phyloP scores from a whole-genome alignment of 1,284 basidiomycete genomes.

The Calocybe gambosa region DNA sequence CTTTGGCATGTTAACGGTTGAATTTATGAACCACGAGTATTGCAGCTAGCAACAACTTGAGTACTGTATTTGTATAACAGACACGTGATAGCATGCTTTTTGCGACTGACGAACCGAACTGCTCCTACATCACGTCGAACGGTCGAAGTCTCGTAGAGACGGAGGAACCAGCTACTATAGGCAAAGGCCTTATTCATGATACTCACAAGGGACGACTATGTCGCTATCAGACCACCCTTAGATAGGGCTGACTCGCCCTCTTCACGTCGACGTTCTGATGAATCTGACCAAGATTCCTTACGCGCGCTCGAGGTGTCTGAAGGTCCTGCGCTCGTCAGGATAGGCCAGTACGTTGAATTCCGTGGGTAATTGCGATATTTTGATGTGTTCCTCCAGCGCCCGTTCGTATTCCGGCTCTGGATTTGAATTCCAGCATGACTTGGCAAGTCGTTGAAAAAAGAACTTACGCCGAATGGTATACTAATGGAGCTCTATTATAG shows the following conservation, averaged over 20 bases:
- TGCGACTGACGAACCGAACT: too few species aligned
- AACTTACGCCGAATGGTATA: neutral
- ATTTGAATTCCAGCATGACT: constrained; percentile 36
- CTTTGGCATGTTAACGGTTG: too few species aligned
- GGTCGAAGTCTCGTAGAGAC: neutral
- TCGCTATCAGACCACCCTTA: constrained; percentile 35
- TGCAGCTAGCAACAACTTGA: too few species aligned
- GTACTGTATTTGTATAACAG: too few species aligned
- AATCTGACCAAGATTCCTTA: constrained; percentile 64
- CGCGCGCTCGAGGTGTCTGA: constrained; percentile 73
- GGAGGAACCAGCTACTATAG: neutral
- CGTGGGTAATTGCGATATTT: neutral
- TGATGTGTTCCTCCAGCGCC: constrained; percentile 6
- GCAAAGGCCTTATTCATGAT: constrained; percentile 13
- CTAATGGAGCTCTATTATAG: constrained; percentile 11
- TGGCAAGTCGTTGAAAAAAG: constrained; percentile 27
- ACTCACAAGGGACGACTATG: constrained; percentile 30
- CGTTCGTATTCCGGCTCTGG: constrained; percentile 18
- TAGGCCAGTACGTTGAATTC: constrained; percentile 24
- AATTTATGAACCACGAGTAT: too few species aligned
- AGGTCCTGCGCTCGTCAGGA: constrained; percentile 34
- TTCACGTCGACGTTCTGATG: constrained; percentile 47
- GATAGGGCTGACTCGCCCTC: constrained; percentile 26
- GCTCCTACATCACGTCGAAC: too few species aligned
- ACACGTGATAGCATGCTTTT: too few species aligned